These are phyloP conservation scores for Furcasterigmium furcatum DNA, from an alignment of 2,329 filamentous ascomycete genomes.

Conservation along the genomic window DNA sequence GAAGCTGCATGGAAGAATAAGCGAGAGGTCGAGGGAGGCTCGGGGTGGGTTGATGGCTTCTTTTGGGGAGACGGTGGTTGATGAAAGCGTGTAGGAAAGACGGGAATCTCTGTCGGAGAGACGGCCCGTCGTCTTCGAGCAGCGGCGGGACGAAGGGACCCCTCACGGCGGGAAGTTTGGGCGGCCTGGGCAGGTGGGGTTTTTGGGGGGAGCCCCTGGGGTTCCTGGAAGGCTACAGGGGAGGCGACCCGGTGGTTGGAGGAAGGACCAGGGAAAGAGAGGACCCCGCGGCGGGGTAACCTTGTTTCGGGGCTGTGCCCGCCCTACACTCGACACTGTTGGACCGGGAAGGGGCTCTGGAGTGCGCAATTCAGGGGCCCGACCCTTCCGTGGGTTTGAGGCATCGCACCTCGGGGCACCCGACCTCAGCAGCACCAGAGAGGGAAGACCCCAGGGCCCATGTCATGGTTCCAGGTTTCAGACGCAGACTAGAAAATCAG, in stretches of 20 bases:
- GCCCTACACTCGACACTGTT: slow-evolving; percentile 2
- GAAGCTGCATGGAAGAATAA: no score
- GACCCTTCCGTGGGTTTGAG: no score
- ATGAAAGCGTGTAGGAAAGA: not conserved
- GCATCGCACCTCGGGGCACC: no score
- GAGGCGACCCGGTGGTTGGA: not conserved
- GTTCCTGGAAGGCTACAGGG: not conserved
- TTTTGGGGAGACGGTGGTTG: not conserved
- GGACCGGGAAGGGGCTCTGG: not conserved
- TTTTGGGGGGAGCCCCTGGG: not conserved
- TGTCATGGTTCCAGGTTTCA: no score
- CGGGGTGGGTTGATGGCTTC: no score
- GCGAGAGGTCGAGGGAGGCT: no score
- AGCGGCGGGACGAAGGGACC: not conserved
- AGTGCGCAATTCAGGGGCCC: no score
- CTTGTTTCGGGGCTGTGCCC: not conserved
- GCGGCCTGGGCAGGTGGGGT: not conserved
- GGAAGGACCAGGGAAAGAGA: not conserved
- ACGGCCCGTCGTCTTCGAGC: slow-evolving; percentile 27
- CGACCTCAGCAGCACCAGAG: no score
- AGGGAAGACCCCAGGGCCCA: no score
- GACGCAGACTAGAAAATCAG: no score
- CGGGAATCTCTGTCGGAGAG: slow-evolving; percentile 21
- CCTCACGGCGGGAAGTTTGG: not conserved
- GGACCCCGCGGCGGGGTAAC: slow-evolving; percentile 14